Evolutionary conservation across 805 yeast species (phyloP).

Genomic region (Helenozyma rhizophorensis): DNA sequence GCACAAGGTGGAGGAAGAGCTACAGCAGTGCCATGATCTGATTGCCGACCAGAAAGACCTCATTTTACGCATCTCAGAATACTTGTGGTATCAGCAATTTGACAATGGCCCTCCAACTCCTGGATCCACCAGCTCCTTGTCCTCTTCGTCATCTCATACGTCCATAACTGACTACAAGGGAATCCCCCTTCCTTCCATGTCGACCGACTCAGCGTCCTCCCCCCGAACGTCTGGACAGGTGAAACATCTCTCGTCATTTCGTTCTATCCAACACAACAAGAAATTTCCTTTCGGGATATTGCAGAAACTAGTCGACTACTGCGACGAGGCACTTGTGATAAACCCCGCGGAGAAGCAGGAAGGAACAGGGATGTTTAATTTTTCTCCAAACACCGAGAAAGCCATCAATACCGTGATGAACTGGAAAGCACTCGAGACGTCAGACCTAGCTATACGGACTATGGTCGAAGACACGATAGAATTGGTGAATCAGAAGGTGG

Average conservation of each 20-base stretch:
- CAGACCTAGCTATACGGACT: slow-evolving; percentile 60
- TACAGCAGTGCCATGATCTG: slow-evolving; percentile 70
- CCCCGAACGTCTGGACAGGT: slow-evolving; percentile 14
- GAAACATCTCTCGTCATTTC: slow-evolving; percentile 4
- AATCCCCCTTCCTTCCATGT: slow-evolving; percentile 39
- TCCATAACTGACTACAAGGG: slow-evolving; percentile 51
- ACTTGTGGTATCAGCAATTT: slow-evolving; percentile 22
- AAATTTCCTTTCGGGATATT: slow-evolving; percentile 63
- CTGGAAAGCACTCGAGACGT: slow-evolving; percentile 46
- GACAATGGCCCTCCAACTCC: slow-evolving; percentile 16
- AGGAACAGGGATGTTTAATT: slow-evolving; percentile 28
- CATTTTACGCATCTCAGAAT: slow-evolving; percentile 42
- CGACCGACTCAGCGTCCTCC: slow-evolving; percentile 10
- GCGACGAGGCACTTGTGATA: slow-evolving; percentile 70
- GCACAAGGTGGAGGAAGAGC: slow-evolving; percentile 74
- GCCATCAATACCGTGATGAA: slow-evolving; percentile 47
- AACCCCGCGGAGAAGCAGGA: slow-evolving; percentile 61
- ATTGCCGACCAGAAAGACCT: slow-evolving; percentile 64
- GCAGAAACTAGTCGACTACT: slow-evolving; percentile 54
- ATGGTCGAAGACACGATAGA: slow-evolving; percentile 65
- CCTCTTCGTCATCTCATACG: slow-evolving; percentile 17
- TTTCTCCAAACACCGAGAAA: slow-evolving; percentile 58
- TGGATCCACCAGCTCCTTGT: slow-evolving; percentile 13
- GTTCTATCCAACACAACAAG: slow-evolving; percentile 40
- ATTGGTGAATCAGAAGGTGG: slow-evolving; percentile 61